Percentiles rank a stretch among this genome's conserved stretches.
Conservation (phyloP, 805 yeast genomes). For the Candida cerambycidarum region DNA sequence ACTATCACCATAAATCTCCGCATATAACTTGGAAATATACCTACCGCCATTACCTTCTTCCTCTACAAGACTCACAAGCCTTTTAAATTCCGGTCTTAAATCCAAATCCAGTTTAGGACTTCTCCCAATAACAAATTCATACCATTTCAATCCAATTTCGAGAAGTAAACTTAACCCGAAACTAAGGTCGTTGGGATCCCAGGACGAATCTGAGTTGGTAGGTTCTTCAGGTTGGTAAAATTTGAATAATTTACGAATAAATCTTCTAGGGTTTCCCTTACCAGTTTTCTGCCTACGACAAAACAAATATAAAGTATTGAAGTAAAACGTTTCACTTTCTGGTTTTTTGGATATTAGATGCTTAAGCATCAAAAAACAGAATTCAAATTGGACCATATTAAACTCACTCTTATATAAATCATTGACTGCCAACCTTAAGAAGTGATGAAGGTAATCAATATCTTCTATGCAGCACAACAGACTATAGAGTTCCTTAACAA, state of each 20-base stretch:
- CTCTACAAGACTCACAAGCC: no score
- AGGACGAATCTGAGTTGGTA: no score
- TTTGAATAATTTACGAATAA: not conserved
- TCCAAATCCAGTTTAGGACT: not conserved
- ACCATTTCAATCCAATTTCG: not conserved
- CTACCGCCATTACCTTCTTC: no score
- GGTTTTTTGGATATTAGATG: no score
- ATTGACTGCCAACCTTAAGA: not conserved
- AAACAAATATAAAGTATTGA: not conserved
- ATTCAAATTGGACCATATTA: not conserved
- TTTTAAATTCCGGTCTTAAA: not conserved
- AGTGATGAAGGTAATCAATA: not conserved
- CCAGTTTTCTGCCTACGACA: not conserved
- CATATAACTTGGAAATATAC: not conserved
- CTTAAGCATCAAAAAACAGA: not conserved
- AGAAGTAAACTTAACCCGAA: not conserved
- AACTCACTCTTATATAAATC: not conserved
- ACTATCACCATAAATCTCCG: not conserved
- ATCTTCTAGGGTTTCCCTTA: constrained; percentile 1
- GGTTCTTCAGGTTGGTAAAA: no score
- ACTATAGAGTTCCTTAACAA: not conserved
- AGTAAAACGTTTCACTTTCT: no score
- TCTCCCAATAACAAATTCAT: not conserved
- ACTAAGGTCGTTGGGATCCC: not conserved
- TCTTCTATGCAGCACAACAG: not conserved